A percentile compares a stretch with the other conserved stretches of the same genome.
Evolutionary conservation across 495 filamentous ascomycete species (phyloP).

Genomic region (Letharia columbiana): DNA sequence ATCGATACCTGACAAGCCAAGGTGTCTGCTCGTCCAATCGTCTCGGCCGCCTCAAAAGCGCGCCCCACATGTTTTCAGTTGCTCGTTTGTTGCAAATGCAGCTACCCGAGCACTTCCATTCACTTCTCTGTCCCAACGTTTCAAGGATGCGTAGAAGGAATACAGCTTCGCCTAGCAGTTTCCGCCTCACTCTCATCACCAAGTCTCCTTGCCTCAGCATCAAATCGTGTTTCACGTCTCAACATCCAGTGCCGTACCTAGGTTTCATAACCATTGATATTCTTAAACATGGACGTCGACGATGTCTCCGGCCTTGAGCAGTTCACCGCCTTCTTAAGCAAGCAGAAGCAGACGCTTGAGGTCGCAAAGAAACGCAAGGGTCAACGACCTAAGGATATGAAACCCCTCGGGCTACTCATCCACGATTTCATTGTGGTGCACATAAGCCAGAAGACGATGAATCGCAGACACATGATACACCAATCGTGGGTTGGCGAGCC

Average conservation of each 20-base stretch:
- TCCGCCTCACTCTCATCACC: background rate
- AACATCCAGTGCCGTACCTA: background rate
- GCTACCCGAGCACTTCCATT: background rate
- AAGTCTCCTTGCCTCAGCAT: background rate
- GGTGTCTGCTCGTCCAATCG: no score
- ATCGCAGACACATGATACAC: background rate
- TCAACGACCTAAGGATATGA: conserved; percentile 14
- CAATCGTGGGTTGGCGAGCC: conserved; percentile 16
- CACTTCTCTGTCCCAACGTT: background rate
- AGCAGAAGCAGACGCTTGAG: conserved; percentile 21
- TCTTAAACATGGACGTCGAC: conserved; percentile 27
- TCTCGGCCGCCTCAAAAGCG: no score
- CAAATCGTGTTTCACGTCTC: background rate
- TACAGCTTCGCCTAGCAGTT: background rate
- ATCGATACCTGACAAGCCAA: no score
- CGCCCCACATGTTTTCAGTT: no score
- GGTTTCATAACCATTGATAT: background rate
- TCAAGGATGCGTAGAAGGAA: background rate
- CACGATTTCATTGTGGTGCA: conserved; percentile 25
- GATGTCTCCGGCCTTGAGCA: conserved; percentile 23
- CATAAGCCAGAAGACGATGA: conserved; percentile 15
- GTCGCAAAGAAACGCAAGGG: conserved; percentile 24
- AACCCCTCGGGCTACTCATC: conserved; percentile 18
- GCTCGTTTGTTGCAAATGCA: background rate
- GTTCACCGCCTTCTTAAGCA: conserved; percentile 15